A percentile compares a stretch with the other conserved stretches of the same genome.
Evolutionary conservation across 2,329 filamentous ascomycete species (phyloP).

Genomic region (Chrysosporium keratinophilum): DNA sequence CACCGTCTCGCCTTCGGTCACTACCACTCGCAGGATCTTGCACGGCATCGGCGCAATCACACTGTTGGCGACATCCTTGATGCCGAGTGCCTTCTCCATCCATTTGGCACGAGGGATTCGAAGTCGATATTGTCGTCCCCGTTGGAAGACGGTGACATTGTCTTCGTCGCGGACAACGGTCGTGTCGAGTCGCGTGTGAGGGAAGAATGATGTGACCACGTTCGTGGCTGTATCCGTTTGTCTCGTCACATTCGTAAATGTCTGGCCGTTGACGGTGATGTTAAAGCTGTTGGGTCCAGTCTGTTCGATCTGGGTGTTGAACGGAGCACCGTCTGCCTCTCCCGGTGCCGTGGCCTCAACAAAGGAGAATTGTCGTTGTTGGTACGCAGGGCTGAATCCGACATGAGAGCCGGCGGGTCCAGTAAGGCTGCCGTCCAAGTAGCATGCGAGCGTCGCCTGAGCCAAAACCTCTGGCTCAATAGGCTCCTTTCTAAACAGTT

Average conservation of each 20-base stretch:
- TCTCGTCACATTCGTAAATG: slow-evolving; percentile 32
- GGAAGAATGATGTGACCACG: slow-evolving; percentile 64
- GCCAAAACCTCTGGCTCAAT: slow-evolving; percentile 65
- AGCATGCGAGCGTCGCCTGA: slow-evolving; percentile 72
- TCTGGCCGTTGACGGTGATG: slow-evolving; percentile 38
- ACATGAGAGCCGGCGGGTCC: slow-evolving; percentile 28
- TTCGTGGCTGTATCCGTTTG: slow-evolving; percentile 35
- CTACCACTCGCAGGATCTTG: slow-evolving; percentile 85
- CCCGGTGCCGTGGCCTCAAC: slow-evolving; percentile 39
- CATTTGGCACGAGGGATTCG: slow-evolving; percentile 55
- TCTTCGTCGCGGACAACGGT: slow-evolving; percentile 54
- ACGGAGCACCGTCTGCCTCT: slow-evolving; percentile 29
- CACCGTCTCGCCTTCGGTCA: slow-evolving; percentile 68
- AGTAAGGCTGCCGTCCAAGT: slow-evolving; percentile 35
- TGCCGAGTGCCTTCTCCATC: slow-evolving; percentile 77
- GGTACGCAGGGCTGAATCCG: slow-evolving; percentile 53
- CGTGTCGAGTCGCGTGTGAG: slow-evolving; percentile 65
- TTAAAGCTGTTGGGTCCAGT: slow-evolving; percentile 41
- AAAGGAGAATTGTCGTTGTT: slow-evolving; percentile 53
- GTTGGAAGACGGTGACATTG: slow-evolving; percentile 64
- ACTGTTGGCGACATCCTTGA: slow-evolving; percentile 69
- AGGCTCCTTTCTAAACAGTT: slow-evolving; percentile 58
- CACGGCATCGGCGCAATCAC: slow-evolving; percentile 95
- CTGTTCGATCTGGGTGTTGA: slow-evolving; percentile 44
- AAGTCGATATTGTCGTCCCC: slow-evolving; percentile 49